These are phyloP conservation scores for Tolypocladium ovalisporum DNA, from an alignment of 2,329 filamentous ascomycete species.

Conservation along the genomic window DNA sequence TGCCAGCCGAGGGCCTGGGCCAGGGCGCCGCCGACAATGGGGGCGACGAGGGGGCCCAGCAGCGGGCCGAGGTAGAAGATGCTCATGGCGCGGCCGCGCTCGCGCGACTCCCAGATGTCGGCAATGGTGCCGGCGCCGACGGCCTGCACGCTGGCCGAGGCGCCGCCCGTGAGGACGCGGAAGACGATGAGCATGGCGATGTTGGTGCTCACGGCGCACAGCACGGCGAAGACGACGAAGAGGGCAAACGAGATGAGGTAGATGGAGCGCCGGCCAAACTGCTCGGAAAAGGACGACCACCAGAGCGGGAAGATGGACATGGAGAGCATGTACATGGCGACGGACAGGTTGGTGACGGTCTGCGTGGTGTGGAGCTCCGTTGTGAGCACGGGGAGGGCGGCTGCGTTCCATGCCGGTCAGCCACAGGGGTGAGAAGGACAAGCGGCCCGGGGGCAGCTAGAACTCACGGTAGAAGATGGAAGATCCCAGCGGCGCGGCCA, in stretches of 20 bases:
- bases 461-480: constrained; percentile 68
- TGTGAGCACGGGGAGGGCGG: constrained; percentile 55
- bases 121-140: constrained; percentile 77
- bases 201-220: constrained; percentile 57
- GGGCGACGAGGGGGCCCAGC: constrained; percentile 62
- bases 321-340: constrained; percentile 71
- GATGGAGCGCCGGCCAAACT: constrained; percentile 62
- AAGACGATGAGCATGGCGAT: constrained; percentile 71
- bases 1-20: constrained; percentile 61
- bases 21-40: constrained; percentile 67
- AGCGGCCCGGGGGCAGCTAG: too few species aligned
- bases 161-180: constrained; percentile 63
- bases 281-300: constrained; percentile 77
- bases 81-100: constrained; percentile 71
- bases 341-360: constrained; percentile 62
- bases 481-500: constrained; percentile 72
- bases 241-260: constrained; percentile 66
- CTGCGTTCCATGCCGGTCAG: constrained; percentile 27
- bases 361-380: constrained; percentile 48
- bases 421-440: background rate
- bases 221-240: constrained; percentile 59
- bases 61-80: constrained; percentile 73
- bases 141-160: constrained; percentile 69
- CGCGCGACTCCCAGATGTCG: constrained; percentile 64
- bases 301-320: constrained; percentile 80